A percentile compares a stretch with the other conserved stretches of the same genome.
phyloP scores from a whole-genome alignment of 805 yeast genomes.

The Vanderwaltozyma polyspora region DNA sequence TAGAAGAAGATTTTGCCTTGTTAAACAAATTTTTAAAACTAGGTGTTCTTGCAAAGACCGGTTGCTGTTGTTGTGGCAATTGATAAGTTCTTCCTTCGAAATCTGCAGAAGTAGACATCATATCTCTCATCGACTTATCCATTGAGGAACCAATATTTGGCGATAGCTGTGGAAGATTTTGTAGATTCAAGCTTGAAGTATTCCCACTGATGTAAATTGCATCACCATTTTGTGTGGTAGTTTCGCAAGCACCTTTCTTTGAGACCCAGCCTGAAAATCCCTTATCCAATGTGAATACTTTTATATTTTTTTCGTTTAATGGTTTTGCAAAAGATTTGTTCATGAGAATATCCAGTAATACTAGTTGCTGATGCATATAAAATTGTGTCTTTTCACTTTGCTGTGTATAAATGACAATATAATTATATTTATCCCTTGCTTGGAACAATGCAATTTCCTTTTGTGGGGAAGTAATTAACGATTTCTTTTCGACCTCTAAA shows the following conservation, averaged over 20 bases:
- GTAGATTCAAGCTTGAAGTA: conserved; percentile 13
- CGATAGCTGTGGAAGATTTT: conserved; percentile 12
- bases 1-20: conserved; percentile 5
- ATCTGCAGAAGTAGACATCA: conserved; percentile 13
- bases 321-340: conserved; percentile 23
- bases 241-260: conserved; percentile 6
- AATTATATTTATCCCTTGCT: conserved; percentile 43
- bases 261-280: conserved; percentile 20
- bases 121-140: conserved; percentile 16
- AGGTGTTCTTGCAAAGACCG: conserved; percentile 10
- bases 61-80: conserved; percentile 10
- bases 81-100: conserved; percentile 3
- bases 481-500: conserved; percentile 51
- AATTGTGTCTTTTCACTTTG: conserved; percentile 10
- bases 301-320: conserved; percentile 6
- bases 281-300: conserved; percentile 13
- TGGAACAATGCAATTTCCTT: conserved; percentile 44
- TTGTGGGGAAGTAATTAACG: conserved; percentile 46
- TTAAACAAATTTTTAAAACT: conserved; percentile 15
- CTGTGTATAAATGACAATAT: conserved; percentile 46
- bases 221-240: conserved; percentile 1
- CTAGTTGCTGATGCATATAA: conserved; percentile 14
- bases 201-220: conserved; percentile 16
- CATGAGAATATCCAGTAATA: conserved; percentile 15
- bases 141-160: conserved; percentile 9